phyloP scores from a whole-genome alignment of 495 filamentous ascomycete genomes.

The Barbatosphaeria neglecta region DNA sequence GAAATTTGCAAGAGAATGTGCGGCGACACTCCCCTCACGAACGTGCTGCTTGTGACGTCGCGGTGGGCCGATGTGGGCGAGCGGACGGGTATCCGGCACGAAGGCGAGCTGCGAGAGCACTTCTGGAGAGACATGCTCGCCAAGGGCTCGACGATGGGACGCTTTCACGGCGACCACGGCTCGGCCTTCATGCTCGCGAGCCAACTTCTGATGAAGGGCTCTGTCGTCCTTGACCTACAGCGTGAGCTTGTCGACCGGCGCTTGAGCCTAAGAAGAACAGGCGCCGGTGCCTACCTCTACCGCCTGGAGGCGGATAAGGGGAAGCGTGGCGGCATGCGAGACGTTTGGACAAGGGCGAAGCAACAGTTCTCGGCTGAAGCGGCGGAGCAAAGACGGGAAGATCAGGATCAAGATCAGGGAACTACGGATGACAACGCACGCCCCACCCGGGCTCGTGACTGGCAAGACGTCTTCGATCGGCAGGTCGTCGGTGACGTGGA shows the following conservation, averaged over 20 bases:
- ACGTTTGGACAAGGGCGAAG: background rate
- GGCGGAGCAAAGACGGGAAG: background rate
- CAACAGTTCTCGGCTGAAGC: background rate
- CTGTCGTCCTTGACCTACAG: background rate
- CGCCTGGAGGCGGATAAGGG: background rate
- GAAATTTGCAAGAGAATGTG: constrained; percentile 29
- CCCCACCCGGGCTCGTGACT: background rate
- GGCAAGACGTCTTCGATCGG: background rate
- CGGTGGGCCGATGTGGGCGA: constrained; percentile 20
- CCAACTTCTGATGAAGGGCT: background rate
- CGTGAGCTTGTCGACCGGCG: background rate
- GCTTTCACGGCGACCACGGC: background rate
- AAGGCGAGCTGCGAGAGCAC: constrained; percentile 13
- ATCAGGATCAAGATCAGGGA: background rate
- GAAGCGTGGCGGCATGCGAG: background rate
- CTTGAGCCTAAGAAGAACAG: background rate
- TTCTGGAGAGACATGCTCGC: constrained; percentile 22
- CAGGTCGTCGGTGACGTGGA: background rate
- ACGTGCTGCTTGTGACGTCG: constrained; percentile 28
- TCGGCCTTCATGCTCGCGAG: background rate
- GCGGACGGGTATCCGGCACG: constrained; percentile 4
- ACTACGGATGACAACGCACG: background rate
- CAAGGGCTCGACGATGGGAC: constrained; percentile 2
- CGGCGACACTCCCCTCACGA: constrained; percentile 19
- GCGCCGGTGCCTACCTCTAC: background rate